Conservation (phyloP, 495 filamentous ascomycete genomes). For the Schizothecium vesticola region DNA sequence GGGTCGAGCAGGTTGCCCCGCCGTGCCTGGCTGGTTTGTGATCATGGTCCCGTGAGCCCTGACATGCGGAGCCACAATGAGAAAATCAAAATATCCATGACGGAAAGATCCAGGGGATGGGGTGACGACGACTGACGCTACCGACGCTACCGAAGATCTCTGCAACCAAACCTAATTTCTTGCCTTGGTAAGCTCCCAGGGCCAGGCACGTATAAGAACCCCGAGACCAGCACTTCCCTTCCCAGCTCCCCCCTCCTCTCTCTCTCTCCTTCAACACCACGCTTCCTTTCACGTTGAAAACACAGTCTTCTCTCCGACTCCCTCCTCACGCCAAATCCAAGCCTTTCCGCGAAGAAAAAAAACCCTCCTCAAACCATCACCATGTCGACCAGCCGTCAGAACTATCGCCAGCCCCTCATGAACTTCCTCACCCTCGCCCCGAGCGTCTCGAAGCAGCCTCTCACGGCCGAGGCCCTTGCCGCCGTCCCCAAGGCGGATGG, state of each 20-base stretch:
- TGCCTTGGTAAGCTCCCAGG: background rate
- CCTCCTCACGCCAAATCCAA: background rate
- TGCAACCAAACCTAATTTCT: background rate
- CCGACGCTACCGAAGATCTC: constrained; percentile 1
- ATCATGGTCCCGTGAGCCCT: constrained; percentile 9
- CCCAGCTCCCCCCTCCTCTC: background rate
- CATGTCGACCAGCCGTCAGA: background rate
- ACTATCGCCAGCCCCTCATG: constrained; percentile 31
- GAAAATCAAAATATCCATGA: constrained; percentile 2
- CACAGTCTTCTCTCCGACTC: background rate
- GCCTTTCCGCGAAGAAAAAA: background rate
- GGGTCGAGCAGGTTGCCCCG: constrained; percentile 15
- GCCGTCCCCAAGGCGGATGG: constrained; percentile 13
- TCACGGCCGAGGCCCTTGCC: constrained; percentile 24
- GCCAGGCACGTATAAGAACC: background rate
- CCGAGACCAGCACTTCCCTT: background rate
- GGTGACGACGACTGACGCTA: background rate
- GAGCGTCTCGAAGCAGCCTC: constrained; percentile 28
- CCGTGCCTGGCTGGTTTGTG: constrained; percentile 13
- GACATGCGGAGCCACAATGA: constrained; percentile 15
- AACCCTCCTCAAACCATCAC: constrained; percentile 2
- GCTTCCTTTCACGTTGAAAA: background rate
- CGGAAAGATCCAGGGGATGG: constrained; percentile 7
- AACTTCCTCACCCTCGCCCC: constrained; percentile 44
- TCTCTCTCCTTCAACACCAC: background rate